phyloP scores from a whole-genome alignment of 805 yeast genomes.

The Dipodascopsis uninucleata region DNA sequence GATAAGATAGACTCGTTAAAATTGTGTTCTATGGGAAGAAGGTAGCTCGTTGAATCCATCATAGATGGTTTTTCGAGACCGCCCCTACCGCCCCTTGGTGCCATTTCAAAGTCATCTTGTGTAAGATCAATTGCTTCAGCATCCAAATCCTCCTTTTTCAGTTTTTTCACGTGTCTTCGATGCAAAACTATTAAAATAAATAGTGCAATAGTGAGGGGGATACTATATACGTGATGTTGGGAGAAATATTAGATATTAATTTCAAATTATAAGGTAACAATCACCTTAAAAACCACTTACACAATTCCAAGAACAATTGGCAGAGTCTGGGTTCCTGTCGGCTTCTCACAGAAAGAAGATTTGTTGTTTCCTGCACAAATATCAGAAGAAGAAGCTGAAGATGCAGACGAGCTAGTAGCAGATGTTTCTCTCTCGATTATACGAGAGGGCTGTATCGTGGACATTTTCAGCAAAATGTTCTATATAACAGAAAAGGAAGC shows the following conservation, averaged over 20 bases:
- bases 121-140: conserved; percentile 38
- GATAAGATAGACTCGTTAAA: conserved; percentile 15
- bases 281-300: conserved; percentile 10
- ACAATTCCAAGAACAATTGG: conserved; percentile 25
- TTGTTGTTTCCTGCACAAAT: conserved; percentile 4
- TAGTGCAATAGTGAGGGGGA: conserved; percentile 38
- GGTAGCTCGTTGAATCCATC: conserved; percentile 2
- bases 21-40: conserved; percentile 11
- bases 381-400: conserved; percentile 5
- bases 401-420: conserved; percentile 5
- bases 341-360: conserved; percentile 17
- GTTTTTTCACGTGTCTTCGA: conserved; percentile 34
- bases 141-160: conserved; percentile 38
- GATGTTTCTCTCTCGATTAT: no score
- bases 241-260: conserved; percentile 33
- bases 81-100: conserved; percentile 3
- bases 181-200: conserved; percentile 35
- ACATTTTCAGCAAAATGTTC: no score
- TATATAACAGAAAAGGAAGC: no score
- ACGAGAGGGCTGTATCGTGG: no score
- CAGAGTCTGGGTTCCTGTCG: conserved; percentile 15
- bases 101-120: conserved; percentile 32
- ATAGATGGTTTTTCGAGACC: conserved; percentile 1
- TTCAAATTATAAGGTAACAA: no score
- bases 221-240: no score